Conservation (phyloP, 768 basidiomycete species). For the Lactifluus rugatus region DNA sequence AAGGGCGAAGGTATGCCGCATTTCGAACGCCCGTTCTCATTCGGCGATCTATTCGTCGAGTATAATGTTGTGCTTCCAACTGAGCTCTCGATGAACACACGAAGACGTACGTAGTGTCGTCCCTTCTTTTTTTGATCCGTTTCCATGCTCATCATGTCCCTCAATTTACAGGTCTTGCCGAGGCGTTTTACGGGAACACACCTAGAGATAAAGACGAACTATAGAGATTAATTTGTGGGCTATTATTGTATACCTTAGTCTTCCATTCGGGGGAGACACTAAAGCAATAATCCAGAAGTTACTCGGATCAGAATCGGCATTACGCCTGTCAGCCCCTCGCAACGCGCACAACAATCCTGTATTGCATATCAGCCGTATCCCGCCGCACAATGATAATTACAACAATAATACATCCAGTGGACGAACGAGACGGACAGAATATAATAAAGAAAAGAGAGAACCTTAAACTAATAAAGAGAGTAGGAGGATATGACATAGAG, state of each 20-base stretch:
- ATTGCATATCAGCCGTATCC: slow-evolving; percentile 15
- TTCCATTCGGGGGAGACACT: not conserved
- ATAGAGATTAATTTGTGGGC: slow-evolving; percentile 18
- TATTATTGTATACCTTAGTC: slow-evolving; percentile 11
- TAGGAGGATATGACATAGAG: not conserved
- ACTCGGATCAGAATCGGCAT: not conserved
- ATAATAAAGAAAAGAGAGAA: slow-evolving; percentile 1
- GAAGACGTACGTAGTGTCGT: slow-evolving; percentile 52
- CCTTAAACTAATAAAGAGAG: slow-evolving; percentile 12
- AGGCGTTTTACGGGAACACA: slow-evolving; percentile 18
- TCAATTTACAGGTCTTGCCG: slow-evolving; percentile 13
- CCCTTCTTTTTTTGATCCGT: not conserved
- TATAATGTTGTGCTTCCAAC: slow-evolving; percentile 87
- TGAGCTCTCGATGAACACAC: slow-evolving; percentile 54
- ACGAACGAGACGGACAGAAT: slow-evolving; percentile 13
- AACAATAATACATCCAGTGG: slow-evolving; percentile 21
- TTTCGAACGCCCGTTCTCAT: slow-evolving; percentile 38
- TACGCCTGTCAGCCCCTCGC: not conserved
- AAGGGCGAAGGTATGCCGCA: slow-evolving; percentile 86
- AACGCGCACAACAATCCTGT: slow-evolving; percentile 14
- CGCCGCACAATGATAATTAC: slow-evolving; percentile 17
- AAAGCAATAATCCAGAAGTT: not conserved
- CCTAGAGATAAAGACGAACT: slow-evolving; percentile 17
- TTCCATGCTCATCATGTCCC: not conserved
- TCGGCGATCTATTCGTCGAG: slow-evolving; percentile 86